phyloP scores from a whole-genome alignment of 2,329 filamentous ascomycete species.

The Aspergillus spinulosporus region DNA sequence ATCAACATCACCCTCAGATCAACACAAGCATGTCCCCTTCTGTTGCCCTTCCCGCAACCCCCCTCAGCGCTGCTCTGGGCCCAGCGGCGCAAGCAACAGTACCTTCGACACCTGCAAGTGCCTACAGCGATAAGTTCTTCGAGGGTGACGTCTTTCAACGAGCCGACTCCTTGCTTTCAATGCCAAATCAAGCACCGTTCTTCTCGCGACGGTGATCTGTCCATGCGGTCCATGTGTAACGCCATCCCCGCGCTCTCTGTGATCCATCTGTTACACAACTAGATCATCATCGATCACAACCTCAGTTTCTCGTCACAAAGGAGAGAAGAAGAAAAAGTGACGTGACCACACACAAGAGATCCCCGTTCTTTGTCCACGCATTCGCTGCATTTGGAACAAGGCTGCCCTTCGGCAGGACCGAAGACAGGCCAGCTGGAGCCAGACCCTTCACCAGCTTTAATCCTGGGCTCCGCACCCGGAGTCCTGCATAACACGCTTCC shows the following conservation, averaged over 20 bases:
- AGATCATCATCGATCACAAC: slow-evolving; percentile 15
- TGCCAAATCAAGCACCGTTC: slow-evolving; percentile 44
- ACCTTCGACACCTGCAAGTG: slow-evolving; percentile 59
- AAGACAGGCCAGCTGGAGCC: background rate
- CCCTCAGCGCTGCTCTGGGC: slow-evolving; percentile 82
- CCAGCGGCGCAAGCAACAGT: slow-evolving; percentile 89
- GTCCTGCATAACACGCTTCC: slow-evolving; percentile 5
- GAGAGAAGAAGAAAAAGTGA: background rate
- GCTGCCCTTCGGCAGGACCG: slow-evolving; percentile 5
- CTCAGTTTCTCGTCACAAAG: background rate
- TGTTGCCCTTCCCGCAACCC: slow-evolving; percentile 74
- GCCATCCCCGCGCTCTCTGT: slow-evolving; percentile 37
- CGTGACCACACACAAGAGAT: background rate
- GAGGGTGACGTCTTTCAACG: slow-evolving; percentile 52
- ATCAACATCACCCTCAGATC: slow-evolving; percentile 26
- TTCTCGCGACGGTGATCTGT: slow-evolving; percentile 38
- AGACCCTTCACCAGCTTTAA: background rate
- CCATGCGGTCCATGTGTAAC: slow-evolving; percentile 24
- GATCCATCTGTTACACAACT: slow-evolving; percentile 16
- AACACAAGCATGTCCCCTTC: slow-evolving; percentile 44
- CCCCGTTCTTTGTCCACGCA: background rate
- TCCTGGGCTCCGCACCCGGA: background rate
- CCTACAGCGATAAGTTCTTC: slow-evolving; percentile 51
- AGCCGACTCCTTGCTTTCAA: slow-evolving; percentile 49
- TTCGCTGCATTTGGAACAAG: background rate